Percentiles rank a stretch among this genome's conserved stretches.
phyloP scores from a whole-genome alignment of 805 yeast species.

The Saccharomycopsis sp. region DNA sequence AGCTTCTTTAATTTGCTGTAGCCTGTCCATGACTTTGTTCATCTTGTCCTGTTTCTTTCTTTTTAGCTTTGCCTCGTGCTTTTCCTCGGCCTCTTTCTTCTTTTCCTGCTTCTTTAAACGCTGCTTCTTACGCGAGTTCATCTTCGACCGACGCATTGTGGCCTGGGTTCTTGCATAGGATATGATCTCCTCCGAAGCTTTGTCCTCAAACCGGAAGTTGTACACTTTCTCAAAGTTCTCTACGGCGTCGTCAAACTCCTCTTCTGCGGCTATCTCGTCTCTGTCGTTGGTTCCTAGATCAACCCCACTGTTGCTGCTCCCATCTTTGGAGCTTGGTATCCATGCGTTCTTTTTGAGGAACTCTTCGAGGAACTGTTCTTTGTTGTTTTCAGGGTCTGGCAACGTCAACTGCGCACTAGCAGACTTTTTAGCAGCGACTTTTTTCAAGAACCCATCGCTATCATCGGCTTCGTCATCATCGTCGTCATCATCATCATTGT shows the following conservation, averaged over 20 bases:
- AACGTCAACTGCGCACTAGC: conserved; percentile 28
- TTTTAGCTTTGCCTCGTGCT: conserved; percentile 51
- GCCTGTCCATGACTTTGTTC: conserved; percentile 65
- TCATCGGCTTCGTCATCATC: conserved; percentile 35
- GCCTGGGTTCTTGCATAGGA: conserved; percentile 94
- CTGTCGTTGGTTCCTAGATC: conserved; percentile 26
- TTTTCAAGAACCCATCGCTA: conserved; percentile 47
- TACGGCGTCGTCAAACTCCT: conserved; percentile 84
- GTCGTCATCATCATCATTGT: conserved; percentile 36
- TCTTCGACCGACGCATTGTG: conserved; percentile 73
- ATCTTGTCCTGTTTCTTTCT: conserved; percentile 70
- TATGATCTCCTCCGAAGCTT: conserved; percentile 80
- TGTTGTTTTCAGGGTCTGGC: conserved; percentile 61
- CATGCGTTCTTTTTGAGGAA: conserved; percentile 77
- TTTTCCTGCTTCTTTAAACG: conserved; percentile 62
- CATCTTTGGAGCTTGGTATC: conserved; percentile 69
- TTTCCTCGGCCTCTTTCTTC: conserved; percentile 41
- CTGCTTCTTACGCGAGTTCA: conserved; percentile 68
- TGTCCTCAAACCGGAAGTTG: conserved; percentile 91
- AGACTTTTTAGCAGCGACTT: conserved; percentile 38
- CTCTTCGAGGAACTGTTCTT: conserved; percentile 61
- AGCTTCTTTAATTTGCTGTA: conserved; percentile 54
- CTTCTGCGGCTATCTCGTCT: conserved; percentile 57
- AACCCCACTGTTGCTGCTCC: conserved; percentile 41
- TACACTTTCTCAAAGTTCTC: conserved; percentile 88